Conservation (phyloP, 2,329 filamentous ascomycete species). For the Furcasterigmium sp. region DNA sequence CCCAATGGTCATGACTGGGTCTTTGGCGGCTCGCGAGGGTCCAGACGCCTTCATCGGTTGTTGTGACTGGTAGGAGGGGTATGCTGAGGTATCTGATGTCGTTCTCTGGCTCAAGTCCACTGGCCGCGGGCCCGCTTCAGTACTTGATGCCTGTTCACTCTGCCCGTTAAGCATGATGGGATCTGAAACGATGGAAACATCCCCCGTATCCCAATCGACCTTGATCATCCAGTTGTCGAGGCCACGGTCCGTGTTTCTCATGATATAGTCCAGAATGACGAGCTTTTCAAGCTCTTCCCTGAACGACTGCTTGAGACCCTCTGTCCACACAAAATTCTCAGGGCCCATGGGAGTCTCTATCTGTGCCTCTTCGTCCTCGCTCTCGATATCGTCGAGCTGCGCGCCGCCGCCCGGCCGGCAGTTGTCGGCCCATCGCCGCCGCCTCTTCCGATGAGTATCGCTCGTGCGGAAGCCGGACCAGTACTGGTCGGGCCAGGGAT, state of each 20-base stretch:
- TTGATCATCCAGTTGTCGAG: conserved; percentile 99
- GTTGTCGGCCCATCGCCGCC: conserved; percentile 38
- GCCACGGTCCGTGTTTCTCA: conserved; percentile 96
- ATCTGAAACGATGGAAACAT: conserved; percentile 82
- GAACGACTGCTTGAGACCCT: conserved; percentile 82
- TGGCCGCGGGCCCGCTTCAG: conserved; percentile 39
- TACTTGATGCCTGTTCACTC: conserved; percentile 22
- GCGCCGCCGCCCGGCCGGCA: conserved; percentile 9
- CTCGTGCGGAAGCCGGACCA: conserved; percentile 63
- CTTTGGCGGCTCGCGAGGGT: conserved; percentile 35
- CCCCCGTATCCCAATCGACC: conserved; percentile 78
- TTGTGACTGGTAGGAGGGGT: conserved; percentile 66
- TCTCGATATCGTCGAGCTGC: conserved; percentile 37
- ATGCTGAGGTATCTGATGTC: conserved; percentile 27
- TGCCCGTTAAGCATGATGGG: conserved; percentile 63
- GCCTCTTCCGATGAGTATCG: conserved; percentile 62
- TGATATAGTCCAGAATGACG: conserved; percentile 97
- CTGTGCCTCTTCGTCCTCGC: conserved; percentile 39
- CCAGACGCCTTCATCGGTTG: conserved; percentile 79
- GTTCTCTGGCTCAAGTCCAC: not conserved
- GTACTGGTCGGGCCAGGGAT: conserved; percentile 95
- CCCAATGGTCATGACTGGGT: conserved; percentile 68
- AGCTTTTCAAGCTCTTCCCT: conserved; percentile 94
- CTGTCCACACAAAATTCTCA: conserved; percentile 77
- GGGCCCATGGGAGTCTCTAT: conserved; percentile 34